These are phyloP conservation scores for Kwoniella europaea DNA, from an alignment of 768 basidiomycete species.

Conservation along the genomic window DNA sequence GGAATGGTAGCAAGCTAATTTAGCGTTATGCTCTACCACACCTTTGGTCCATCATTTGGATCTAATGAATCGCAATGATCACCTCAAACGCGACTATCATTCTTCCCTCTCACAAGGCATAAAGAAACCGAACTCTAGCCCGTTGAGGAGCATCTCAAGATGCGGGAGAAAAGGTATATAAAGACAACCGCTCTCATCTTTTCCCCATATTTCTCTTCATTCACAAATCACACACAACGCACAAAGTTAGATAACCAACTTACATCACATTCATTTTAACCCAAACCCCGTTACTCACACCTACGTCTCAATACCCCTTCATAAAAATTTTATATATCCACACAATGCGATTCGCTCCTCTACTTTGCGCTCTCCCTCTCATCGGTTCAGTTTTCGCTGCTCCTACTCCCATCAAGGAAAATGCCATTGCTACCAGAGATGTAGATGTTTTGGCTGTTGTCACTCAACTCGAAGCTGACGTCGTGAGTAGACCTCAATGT, in stretches of 20 bases:
- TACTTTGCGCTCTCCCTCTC: constrained; percentile 28
- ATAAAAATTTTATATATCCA: not conserved
- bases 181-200: not conserved
- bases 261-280: constrained; percentile 12
- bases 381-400: constrained; percentile 30
- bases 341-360: constrained; percentile 24
- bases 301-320: not conserved
- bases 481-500: constrained; percentile 3
- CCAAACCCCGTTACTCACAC: not conserved
- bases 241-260: constrained; percentile 12
- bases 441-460: constrained; percentile 28
- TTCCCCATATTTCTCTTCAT: not conserved
- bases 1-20: not conserved
- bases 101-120: not conserved
- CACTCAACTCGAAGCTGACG: constrained; percentile 22
- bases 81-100: constrained; percentile 2
- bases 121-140: not conserved
- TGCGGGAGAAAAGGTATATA: constrained; percentile 9
- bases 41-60: constrained; percentile 9
- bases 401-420: constrained; percentile 20
- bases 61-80: constrained; percentile 7
- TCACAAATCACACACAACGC: not conserved
- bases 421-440: constrained; percentile 17
- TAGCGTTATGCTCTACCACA: not conserved
- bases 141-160: not conserved